Evolutionary conservation across 2,329 filamentous ascomycete species (phyloP).

Genomic region (Colletotrichum tofieldiae): DNA sequence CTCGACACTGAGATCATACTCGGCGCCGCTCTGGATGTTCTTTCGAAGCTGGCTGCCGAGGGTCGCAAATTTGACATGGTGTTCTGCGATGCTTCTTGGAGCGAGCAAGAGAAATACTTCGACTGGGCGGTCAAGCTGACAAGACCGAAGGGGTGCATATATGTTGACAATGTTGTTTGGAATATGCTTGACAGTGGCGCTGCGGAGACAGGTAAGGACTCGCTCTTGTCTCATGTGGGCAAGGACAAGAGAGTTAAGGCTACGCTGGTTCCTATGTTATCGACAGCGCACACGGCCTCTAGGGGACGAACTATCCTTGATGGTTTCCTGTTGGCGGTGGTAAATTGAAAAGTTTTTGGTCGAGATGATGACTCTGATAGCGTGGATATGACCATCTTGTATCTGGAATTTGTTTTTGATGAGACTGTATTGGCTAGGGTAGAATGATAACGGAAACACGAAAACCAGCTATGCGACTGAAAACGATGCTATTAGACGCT

Average conservation of each 20-base stretch:
- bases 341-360: background rate
- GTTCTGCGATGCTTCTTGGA: slow-evolving; percentile 69
- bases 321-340: slow-evolving; percentile 14
- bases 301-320: background rate
- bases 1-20: slow-evolving; percentile 61
- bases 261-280: slow-evolving; percentile 46
- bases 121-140: slow-evolving; percentile 60
- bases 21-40: slow-evolving; percentile 60
- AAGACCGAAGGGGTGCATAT: slow-evolving; percentile 58
- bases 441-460: background rate
- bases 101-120: slow-evolving; percentile 65
- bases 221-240: slow-evolving; percentile 46
- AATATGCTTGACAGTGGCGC: slow-evolving; percentile 20
- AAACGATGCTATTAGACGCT: too few relatives aligned
- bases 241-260: slow-evolving; percentile 47
- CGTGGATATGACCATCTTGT: background rate
- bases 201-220: slow-evolving; percentile 34
- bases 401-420: background rate
- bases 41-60: slow-evolving; percentile 57
- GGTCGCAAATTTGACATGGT: slow-evolving; percentile 63
- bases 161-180: slow-evolving; percentile 68
- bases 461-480: background rate
- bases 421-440: too few relatives aligned
- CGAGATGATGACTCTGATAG: too few relatives aligned
- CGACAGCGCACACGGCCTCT: slow-evolving; percentile 2